phyloP scores from a whole-genome alignment of 176 grass and related monocot genomes.

The Ensete glaucum region DNA sequence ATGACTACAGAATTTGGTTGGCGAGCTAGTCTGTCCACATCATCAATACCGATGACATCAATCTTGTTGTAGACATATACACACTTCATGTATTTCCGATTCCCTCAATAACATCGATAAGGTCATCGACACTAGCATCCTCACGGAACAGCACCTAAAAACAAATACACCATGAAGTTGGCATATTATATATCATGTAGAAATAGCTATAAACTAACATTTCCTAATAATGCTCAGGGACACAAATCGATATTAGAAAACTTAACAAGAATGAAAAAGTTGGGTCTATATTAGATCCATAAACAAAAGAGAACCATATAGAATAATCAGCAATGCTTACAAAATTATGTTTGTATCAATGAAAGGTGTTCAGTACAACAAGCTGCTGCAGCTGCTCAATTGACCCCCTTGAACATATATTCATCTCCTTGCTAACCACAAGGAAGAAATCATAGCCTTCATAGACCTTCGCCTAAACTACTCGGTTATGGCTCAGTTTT shows the following conservation, averaged over 20 bases:
- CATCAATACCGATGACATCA: constrained; percentile 97
- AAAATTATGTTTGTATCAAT: neutral
- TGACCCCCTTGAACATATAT: too few species aligned
- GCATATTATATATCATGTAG: too few species aligned
- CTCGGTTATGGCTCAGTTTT: too few species aligned
- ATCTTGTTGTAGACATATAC: constrained; percentile 99
- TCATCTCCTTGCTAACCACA: too few species aligned
- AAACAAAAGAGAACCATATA: neutral
- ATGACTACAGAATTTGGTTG: constrained; percentile 98
- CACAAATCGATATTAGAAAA: constrained; percentile 7
- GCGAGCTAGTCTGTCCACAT: constrained; percentile 83
- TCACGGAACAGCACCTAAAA: constrained; percentile 87
- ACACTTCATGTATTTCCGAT: constrained; percentile 96
- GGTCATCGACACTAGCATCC: constrained; percentile 96
- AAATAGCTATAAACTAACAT: too few species aligned
- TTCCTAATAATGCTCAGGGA: neutral
- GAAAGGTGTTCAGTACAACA: neutral
- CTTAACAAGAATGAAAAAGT: neutral
- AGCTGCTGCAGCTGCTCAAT: too few species aligned
- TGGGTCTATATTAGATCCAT: neutral
- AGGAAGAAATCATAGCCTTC: too few species aligned
- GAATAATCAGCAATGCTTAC: neutral
- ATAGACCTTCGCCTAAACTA: too few species aligned
- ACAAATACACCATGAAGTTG: neutral
- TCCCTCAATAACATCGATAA: constrained; percentile 96